Conservation (phyloP, 441 rosid genomes). For the Gossypium lobatum region DNA sequence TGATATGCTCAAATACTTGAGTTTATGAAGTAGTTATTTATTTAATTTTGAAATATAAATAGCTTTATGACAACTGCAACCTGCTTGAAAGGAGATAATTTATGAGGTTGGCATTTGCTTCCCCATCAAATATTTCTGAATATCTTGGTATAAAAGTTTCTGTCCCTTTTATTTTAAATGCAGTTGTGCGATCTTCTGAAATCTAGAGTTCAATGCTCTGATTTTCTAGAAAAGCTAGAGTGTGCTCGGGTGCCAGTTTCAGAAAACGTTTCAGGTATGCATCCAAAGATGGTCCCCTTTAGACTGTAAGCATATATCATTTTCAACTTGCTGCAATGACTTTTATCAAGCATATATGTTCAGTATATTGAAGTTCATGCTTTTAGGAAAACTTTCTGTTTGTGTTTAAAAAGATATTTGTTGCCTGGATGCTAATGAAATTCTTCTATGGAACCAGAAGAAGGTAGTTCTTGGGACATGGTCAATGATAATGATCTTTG, state of each 20-base stretch:
- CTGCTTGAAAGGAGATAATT: not conserved
- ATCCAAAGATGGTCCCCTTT: not conserved
- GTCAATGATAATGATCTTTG: slow-evolving; percentile 70
- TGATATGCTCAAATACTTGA: not conserved
- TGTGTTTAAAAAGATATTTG: not conserved
- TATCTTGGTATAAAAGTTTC: not conserved
- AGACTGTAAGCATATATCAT: slow-evolving; percentile 4
- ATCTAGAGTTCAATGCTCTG: slow-evolving; percentile 71
- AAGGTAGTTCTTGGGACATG: slow-evolving; percentile 82
- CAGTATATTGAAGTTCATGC: slow-evolving; percentile 4
- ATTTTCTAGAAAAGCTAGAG: slow-evolving; percentile 70
- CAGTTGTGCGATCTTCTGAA: slow-evolving; percentile 81
- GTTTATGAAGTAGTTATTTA: not conserved
- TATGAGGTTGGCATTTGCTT: not conserved
- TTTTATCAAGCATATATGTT: not conserved
- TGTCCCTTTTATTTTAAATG: slow-evolving; percentile 14
- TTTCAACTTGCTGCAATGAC: not conserved
- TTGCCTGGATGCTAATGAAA: slow-evolving; percentile 9
- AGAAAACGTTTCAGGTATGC: slow-evolving; percentile 51
- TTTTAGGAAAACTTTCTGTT: not conserved
- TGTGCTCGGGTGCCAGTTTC: slow-evolving; percentile 49
- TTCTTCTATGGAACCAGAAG: slow-evolving; percentile 44
- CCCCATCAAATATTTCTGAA: not conserved
- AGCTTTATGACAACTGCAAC: not conserved
- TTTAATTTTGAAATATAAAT: not conserved